These are phyloP conservation scores for Ceratocystis colombiana DNA, from an alignment of 2,329 filamentous ascomycete genomes.

Conservation along the genomic window DNA sequence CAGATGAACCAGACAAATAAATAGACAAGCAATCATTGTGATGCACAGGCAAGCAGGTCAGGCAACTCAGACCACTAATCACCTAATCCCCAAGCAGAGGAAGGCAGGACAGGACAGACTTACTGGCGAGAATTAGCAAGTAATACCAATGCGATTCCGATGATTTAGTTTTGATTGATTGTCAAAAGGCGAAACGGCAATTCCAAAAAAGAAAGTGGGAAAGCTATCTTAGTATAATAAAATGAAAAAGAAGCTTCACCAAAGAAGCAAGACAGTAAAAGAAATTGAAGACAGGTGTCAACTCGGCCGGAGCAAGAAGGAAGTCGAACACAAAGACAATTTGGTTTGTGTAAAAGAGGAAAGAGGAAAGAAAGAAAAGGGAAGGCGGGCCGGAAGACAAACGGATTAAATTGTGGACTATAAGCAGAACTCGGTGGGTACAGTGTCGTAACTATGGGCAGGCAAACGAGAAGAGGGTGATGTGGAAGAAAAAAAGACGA, in stretches of 20 bases:
- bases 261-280: background rate
- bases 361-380: constrained; percentile 15
- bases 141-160: constrained; percentile 7
- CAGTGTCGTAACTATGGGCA: background rate
- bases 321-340: constrained; percentile 9
- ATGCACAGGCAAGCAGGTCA: background rate
- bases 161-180: constrained; percentile 1
- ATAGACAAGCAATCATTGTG: background rate
- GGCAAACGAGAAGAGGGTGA: constrained; percentile 25
- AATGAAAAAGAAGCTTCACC: constrained; percentile 11
- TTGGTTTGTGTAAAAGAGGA: constrained; percentile 1
- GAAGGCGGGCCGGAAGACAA: constrained; percentile 6
- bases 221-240: constrained; percentile 12
- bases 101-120: background rate
- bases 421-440: constrained; percentile 11
- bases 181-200: background rate
- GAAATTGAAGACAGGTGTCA: constrained; percentile 15
- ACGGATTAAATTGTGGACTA: constrained; percentile 16
- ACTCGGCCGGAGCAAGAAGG: constrained; percentile 20
- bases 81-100: background rate
- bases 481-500: constrained; percentile 22
- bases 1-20: too few species aligned
- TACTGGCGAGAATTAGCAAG: constrained; percentile 16
- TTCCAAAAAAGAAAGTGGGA: constrained; percentile 4
- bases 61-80: background rate